Base-by-base conservation (phyloP, 2,329 filamentous ascomycete species). In the Neopestalotiopsis rosae region DNA sequence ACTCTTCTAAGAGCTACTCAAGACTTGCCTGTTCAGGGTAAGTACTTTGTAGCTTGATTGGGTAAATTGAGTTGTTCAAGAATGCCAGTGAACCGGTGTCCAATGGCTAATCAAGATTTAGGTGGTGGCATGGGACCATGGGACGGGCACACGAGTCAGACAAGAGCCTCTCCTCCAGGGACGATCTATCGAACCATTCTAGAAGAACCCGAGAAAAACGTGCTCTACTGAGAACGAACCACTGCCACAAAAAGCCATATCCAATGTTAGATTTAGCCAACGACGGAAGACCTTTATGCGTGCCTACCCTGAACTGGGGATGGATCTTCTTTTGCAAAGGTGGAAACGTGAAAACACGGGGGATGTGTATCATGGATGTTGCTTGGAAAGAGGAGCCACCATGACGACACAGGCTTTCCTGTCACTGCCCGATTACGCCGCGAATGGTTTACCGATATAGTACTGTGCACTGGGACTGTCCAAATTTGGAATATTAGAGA, bases 301-400 rank as follows among this genome's bases (percentile, higher is more conserved):
- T 24, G 20, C 13, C 14, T 28, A 14, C 57, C 9, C 57, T 59
- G n/a, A 24, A 28, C 24, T 28, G 24, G 24, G 24, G 24, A 28
- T 24, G 5, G 13, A 30, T 20, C 13, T 38, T 10, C 34, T 38
- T 38, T 10, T 38, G 34, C 34, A 38, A 7, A 10, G 6, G 13
- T 40, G 30, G 28, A 34, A 40, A 62, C n/a, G 30, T 40, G 14
- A 32, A 12, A 38, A 61, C 14, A 62, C 32, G 59, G 59, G 59
- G 59, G 59, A 62, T 62, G 30, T 62, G 59, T 62, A 62, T 62
- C 59, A 62, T 62, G 59, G 59, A 20, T 62, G 59, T 62, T 62
- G 59, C 59, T 40, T 62, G 59, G 12, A 30, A 13, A 20, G 34
- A 12, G 32, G 57, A 20, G 32, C 59, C 30, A 34, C 59, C 30